Conservation (phyloP, 148 eudicot genomes). For the Chenopodium suecicum region DNA sequence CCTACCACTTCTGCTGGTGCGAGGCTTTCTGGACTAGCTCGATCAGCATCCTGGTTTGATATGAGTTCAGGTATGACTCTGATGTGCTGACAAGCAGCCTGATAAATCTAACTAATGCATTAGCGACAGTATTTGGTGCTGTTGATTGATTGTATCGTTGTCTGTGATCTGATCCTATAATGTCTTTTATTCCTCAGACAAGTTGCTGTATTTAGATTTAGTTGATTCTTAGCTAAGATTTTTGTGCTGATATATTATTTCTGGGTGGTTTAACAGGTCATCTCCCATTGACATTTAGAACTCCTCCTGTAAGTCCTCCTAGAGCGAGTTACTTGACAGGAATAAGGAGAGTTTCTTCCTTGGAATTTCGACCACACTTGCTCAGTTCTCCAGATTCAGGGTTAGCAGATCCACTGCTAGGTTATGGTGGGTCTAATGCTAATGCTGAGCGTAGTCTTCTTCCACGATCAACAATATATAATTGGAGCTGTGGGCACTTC, state of each 20-base stretch:
- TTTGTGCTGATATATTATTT: conserved; percentile 3
- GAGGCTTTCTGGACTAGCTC: conserved; percentile 76
- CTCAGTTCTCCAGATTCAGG: conserved; percentile 78
- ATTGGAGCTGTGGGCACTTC: conserved; percentile 94
- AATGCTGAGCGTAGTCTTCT: conserved; percentile 78
- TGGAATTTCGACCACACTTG: conserved; percentile 84
- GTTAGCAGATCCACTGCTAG: conserved; percentile 83
- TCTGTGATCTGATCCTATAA: not conserved
- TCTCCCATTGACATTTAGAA: conserved; percentile 77
- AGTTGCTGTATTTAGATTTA: not conserved
- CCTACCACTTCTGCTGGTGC: conserved; percentile 36
- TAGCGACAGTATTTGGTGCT: not conserved
- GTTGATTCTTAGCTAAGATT: not conserved
- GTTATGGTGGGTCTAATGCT: conserved; percentile 54
- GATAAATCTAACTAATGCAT: not conserved
- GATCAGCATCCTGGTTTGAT: conserved; percentile 94
- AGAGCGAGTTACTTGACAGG: conserved; percentile 71
- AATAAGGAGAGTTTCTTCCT: conserved; percentile 86
- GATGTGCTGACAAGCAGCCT: not conserved
- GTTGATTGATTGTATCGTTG: not conserved
- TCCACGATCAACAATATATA: conserved; percentile 89
- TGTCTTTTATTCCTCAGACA: not conserved
- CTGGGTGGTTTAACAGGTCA: conserved; percentile 51
- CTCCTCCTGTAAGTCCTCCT: conserved; percentile 99
- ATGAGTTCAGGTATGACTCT: conserved; percentile 67